Evolutionary conservation across 768 basidiomycete genomes (phyloP), one percentile per base, ranked within the genome.

Genomic region (Auriscalpium orientale): DNA sequence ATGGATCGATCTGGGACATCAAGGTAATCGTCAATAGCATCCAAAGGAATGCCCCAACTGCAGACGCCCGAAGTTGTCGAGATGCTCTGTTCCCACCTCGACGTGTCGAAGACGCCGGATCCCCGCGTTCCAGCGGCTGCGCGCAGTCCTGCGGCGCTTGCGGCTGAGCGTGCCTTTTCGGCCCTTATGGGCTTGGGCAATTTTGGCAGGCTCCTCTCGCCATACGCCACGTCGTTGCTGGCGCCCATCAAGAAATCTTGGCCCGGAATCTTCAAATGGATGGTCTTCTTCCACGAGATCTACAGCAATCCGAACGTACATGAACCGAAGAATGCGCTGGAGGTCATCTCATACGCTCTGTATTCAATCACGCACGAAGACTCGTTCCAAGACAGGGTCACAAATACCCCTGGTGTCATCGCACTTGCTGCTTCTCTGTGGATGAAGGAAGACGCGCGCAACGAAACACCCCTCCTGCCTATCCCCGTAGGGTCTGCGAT

Each of bases 181-280:
- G 62, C 70, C 16, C 58, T 75, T n/a, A 46, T 70, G 10, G 72
- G 71, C 3, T 62, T 75, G 13, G 61, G 62, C 37, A 72, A 74
- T 54, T 52, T 67, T 9, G 67, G 63, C 10, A 62, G 59, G 40
- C 47, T 69, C 38, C 53, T 70, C 8, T 55, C 58, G 12, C 16
- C 50, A 4, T 61, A 63, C 33, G 49, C 60, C 10, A 60, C 59
- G 1, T 48, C 62, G 9, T 58, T 69, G 48, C 65, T 64, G 20
- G 51, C 60, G 15, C 56, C 57, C 8, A 59, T 71, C 15, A 55
- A 63, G 8, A 54, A 64, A n/a, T 67, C 64, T 4, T 75, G 73
- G 72, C 69, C 67, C 1, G 70, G 67, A 9, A 61, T 72, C 15
- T 72, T 67, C 64, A 70, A 71, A 56, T 74, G 74, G 72, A 68